Percentiles rank a stretch among this genome's conserved stretches.
These are phyloP conservation scores for Aureobasidium namibiae DNA, from an alignment of 2,329 filamentous ascomycete species.

Conservation along the genomic window DNA sequence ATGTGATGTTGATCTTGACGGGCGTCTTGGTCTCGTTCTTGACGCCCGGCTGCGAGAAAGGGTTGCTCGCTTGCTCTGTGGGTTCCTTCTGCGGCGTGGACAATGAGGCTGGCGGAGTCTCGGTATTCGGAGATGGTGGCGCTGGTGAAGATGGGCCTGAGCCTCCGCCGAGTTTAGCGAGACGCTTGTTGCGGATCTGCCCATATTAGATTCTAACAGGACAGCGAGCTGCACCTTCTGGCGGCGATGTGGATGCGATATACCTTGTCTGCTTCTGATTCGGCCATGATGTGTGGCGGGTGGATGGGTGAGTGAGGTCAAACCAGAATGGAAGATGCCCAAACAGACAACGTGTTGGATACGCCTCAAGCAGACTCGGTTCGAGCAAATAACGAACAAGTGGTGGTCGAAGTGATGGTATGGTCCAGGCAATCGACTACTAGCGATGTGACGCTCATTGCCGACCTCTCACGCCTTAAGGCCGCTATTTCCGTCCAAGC, in stretches of 20 bases:
- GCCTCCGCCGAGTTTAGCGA: slow-evolving; percentile 53
- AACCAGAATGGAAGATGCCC: not conserved
- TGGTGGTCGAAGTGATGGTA: not conserved
- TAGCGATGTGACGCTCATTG: not conserved
- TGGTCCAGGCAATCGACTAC: not conserved
- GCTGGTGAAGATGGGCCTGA: slow-evolving; percentile 16
- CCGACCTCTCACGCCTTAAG: too few relatives aligned
- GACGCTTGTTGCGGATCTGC: slow-evolving; percentile 59
- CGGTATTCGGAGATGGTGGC: slow-evolving; percentile 14
- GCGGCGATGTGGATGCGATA: not conserved
- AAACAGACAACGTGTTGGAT: not conserved
- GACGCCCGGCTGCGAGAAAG: slow-evolving; percentile 24
- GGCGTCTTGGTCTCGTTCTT: slow-evolving; percentile 26
- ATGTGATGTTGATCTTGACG: slow-evolving; percentile 26
- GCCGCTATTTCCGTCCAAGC: not conserved
- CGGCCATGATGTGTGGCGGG: slow-evolving; percentile 14
- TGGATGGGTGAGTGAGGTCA: not conserved
- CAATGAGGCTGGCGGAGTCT: slow-evolving; percentile 2
- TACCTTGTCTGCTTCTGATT: slow-evolving; percentile 42
- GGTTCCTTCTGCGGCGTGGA: slow-evolving; percentile 13
- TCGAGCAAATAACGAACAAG: not conserved
- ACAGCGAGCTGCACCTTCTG: not conserved
- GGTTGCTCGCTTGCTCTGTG: slow-evolving; percentile 15
- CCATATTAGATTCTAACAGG: slow-evolving; percentile 7
- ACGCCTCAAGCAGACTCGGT: not conserved